Conservation (phyloP, 495 filamentous ascomycete species). For the Thermothielavioides terrestris region DNA sequence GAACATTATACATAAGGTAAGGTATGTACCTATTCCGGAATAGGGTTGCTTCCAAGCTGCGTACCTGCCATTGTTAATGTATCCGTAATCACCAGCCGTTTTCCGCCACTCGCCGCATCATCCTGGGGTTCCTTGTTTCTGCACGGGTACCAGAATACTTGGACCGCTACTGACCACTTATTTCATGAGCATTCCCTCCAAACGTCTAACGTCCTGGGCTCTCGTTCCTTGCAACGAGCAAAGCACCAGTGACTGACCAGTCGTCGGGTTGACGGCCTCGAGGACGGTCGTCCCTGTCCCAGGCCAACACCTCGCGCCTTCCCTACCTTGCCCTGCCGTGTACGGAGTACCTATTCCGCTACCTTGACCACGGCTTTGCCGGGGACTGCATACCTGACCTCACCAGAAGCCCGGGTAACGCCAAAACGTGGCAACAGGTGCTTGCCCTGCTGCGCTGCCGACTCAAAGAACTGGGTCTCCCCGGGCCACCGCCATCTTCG, state of each 20-base stretch:
- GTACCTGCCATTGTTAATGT: neutral
- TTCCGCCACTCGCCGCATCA: neutral
- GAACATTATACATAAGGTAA: no score
- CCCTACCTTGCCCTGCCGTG: no score
- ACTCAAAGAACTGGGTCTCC: slow-evolving; percentile 3
- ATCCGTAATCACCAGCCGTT: neutral
- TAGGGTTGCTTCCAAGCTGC: neutral
- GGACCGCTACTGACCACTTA: neutral
- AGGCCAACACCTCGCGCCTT: slow-evolving; percentile 4
- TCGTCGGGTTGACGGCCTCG: neutral
- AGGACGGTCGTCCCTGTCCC: slow-evolving; percentile 9
- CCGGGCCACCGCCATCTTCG: slow-evolving; percentile 13
- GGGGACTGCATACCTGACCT: no score
- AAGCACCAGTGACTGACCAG: neutral
- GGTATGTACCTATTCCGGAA: no score
- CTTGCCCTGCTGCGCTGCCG: neutral
- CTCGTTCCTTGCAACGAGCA: neutral
- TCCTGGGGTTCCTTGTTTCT: neutral
- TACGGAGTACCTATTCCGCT: no score
- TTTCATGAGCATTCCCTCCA: neutral
- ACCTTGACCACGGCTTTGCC: no score
- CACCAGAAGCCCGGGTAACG: no score
- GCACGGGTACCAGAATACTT: neutral
- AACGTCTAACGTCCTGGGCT: slow-evolving; percentile 7
- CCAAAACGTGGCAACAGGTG: neutral